Evolutionary conservation across 2,329 filamentous ascomycete genomes (phyloP).

Genomic region (Microsporum audouinii): DNA sequence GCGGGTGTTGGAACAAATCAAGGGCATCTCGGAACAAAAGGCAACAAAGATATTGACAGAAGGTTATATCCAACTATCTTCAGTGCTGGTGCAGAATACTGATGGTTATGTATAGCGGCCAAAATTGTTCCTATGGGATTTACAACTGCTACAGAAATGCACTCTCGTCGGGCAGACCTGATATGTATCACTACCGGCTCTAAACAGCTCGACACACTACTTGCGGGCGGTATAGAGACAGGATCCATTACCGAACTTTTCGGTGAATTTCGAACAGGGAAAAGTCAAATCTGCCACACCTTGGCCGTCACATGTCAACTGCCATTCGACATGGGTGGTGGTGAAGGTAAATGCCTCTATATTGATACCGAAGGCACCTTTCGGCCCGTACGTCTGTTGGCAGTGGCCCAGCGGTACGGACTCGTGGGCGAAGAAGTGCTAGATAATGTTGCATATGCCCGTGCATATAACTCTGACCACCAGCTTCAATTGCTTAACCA

Average conservation of each 20-base stretch:
- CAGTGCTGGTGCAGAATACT: background rate
- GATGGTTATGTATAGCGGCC: constrained; percentile 48
- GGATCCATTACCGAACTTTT: constrained; percentile 98
- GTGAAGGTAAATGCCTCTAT: constrained; percentile 95
- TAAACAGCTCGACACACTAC: constrained; percentile 88
- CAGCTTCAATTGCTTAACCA: constrained; percentile 91
- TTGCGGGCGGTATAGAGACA: constrained; percentile 90
- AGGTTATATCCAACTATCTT: constrained; percentile 41
- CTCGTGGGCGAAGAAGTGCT: constrained; percentile 93
- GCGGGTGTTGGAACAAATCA: constrained; percentile 81
- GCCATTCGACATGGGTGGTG: constrained; percentile 97
- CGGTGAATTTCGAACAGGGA: constrained; percentile 94
- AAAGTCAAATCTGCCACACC: constrained; percentile 97
- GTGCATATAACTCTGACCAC: constrained; percentile 97
- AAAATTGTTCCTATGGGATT: constrained; percentile 98
- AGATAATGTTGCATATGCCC: constrained; percentile 95
- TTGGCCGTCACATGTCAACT: constrained; percentile 96
- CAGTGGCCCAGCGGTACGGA: constrained; percentile 88
- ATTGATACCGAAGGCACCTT: constrained; percentile 99
- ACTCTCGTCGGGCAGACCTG: constrained; percentile 86
- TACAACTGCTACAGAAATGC: constrained; percentile 98
- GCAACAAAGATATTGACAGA: constrained; percentile 82
- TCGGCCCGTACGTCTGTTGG: constrained; percentile 75
- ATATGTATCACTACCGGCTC: constrained; percentile 98
- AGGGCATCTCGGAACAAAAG: constrained; percentile 95